Evolutionary conservation across 2,329 filamentous ascomycete species (phyloP).

Genomic region (Mariannaea elegans): DNA sequence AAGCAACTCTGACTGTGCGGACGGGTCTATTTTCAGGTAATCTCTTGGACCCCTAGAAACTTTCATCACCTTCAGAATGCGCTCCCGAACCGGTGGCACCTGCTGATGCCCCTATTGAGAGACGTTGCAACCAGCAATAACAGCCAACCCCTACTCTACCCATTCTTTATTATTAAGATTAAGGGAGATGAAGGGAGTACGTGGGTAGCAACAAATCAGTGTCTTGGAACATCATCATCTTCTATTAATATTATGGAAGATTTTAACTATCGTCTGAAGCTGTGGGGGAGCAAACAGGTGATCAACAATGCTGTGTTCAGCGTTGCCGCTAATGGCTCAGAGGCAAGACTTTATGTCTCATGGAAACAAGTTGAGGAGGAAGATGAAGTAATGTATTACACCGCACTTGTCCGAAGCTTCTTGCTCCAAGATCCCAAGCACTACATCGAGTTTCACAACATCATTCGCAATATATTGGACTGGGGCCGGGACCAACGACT

Average conservation of each 20-base stretch:
- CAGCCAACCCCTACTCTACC: conserved; percentile 1
- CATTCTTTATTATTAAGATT: conserved; percentile 29
- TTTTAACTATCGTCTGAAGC: conserved; percentile 39
- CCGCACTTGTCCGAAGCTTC: conserved; percentile 33
- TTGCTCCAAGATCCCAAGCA: conserved; percentile 40
- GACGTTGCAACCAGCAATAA: conserved; percentile 2
- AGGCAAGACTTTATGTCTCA: conserved; percentile 46
- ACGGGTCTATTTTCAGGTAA: no score
- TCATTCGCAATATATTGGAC: no score
- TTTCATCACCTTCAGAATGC: accelerated
- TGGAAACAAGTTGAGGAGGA: conserved; percentile 44
- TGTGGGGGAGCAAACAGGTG: conserved; percentile 38
- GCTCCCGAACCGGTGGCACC: conserved; percentile 5
- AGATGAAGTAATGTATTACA: not conserved
- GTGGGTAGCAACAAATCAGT: conserved; percentile 50
- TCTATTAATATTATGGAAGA: conserved; percentile 46
- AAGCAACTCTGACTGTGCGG: no score
- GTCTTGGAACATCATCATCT: conserved; percentile 43
- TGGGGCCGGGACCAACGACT: conserved; percentile 44
- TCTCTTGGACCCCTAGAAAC: no score
- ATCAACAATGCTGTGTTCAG: conserved; percentile 30
- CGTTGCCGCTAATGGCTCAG: conserved; percentile 44
- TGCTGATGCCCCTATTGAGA: not conserved
- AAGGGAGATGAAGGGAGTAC: conserved; percentile 42
- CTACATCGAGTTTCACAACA: conserved; percentile 44